phyloP scores from a whole-genome alignment of 495 filamentous ascomycete species.

The Neurospora terricola region DNA sequence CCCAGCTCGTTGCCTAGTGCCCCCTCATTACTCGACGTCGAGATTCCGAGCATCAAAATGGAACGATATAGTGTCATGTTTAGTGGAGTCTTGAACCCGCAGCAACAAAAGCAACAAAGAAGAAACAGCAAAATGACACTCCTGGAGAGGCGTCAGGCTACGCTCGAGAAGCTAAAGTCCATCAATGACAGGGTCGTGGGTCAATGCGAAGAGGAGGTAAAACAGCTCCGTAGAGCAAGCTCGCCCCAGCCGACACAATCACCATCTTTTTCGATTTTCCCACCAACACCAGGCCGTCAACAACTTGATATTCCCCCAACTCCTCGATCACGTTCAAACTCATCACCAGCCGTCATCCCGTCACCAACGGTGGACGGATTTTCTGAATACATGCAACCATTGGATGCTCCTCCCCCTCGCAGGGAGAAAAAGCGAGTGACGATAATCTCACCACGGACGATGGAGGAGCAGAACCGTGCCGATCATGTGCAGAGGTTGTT shows the following conservation, averaged over 20 bases:
- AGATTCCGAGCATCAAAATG: conserved; percentile 72
- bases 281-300: conserved; percentile 37
- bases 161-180: conserved; percentile 50
- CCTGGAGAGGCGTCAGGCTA: conserved; percentile 58
- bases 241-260: conserved; percentile 50
- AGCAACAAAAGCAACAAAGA: conserved; percentile 1
- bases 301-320: conserved; percentile 19
- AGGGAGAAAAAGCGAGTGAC: conserved; percentile 20
- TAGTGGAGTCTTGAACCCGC: conserved; percentile 52
- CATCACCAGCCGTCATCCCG: conserved; percentile 40
- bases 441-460: conserved; percentile 20
- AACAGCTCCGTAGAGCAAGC: conserved; percentile 38
- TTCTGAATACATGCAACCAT: conserved; percentile 10
- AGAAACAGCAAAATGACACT: conserved; percentile 27
- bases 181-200: conserved; percentile 34
- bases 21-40: conserved; percentile 48
- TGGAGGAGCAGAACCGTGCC: conserved; percentile 19
- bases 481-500: conserved; percentile 13
- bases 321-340: conserved; percentile 49
- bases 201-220: conserved; percentile 23
- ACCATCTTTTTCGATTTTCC: conserved; percentile 56
- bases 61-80: conserved; percentile 97
- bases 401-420: background rate
- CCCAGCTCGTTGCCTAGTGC: background rate
- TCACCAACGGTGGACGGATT: conserved; percentile 32